Conservation (phyloP, 805 yeast genomes). For the Jamesozyma lodderae region DNA sequence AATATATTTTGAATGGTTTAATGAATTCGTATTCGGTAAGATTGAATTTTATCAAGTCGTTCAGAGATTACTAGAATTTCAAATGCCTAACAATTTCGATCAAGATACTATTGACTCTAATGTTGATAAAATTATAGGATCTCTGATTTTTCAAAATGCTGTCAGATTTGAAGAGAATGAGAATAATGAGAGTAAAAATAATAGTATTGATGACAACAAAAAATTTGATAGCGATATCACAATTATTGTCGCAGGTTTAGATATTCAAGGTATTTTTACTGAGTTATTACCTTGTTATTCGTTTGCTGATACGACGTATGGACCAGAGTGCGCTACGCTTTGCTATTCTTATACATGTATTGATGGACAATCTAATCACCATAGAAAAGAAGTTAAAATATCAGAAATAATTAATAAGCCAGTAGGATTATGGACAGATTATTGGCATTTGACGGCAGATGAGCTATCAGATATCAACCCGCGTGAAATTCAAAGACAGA, state of each 20-base stretch:
- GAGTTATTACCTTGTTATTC: slow-evolving; percentile 31
- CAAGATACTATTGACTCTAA: slow-evolving; percentile 42
- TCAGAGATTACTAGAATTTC: slow-evolving; percentile 41
- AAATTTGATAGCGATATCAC: slow-evolving; percentile 26
- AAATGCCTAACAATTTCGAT: slow-evolving; percentile 40
- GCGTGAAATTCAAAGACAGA: slow-evolving; percentile 53
- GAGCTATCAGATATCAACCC: slow-evolving; percentile 45
- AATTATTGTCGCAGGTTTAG: slow-evolving; percentile 30
- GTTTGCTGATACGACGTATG: slow-evolving; percentile 30
- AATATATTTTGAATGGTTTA: slow-evolving; percentile 44
- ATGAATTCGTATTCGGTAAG: slow-evolving; percentile 40
- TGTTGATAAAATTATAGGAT: slow-evolving; percentile 39
- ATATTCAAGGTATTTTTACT: slow-evolving; percentile 30
- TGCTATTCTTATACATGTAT: slow-evolving; percentile 37
- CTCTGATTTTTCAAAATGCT: slow-evolving; percentile 36
- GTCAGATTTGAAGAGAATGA: slow-evolving; percentile 32
- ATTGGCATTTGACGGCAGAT: slow-evolving; percentile 52
- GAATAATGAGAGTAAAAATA: not conserved
- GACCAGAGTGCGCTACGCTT: slow-evolving; percentile 35
- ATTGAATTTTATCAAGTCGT: slow-evolving; percentile 47
- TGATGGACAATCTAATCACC: slow-evolving; percentile 6
- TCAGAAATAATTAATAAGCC: slow-evolving; percentile 31
- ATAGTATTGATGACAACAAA: slow-evolving; percentile 19
- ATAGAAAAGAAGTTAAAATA: slow-evolving; percentile 21
- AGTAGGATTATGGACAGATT: slow-evolving; percentile 52